phyloP scores from a whole-genome alignment of 345 rosid genomes.

The Bretschneidera sinensis region DNA sequence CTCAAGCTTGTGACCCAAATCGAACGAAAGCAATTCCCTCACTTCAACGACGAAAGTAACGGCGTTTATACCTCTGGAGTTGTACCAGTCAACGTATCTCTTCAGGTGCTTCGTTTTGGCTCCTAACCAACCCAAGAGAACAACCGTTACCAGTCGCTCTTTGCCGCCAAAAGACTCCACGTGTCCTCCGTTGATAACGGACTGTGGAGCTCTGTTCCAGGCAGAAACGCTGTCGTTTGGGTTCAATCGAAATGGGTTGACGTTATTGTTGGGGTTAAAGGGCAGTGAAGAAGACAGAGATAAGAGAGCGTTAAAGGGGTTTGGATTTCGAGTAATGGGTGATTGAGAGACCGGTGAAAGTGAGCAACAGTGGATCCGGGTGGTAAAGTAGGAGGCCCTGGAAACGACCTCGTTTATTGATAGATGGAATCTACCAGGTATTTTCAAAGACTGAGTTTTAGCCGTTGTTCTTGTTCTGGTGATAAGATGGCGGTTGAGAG shows the following conservation, averaged over 20 bases:
- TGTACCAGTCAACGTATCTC: constrained; percentile 85
- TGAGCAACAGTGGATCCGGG: constrained; percentile 23
- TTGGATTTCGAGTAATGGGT: constrained; percentile 20
- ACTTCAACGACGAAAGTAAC: constrained; percentile 63
- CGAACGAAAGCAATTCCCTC: constrained; percentile 52
- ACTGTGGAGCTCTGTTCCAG: constrained; percentile 48
- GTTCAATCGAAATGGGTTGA: constrained; percentile 26
- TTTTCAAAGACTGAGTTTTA: constrained; percentile 16
- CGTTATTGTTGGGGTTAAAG: constrained; percentile 16
- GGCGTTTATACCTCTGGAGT: constrained; percentile 69
- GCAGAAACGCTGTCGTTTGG: constrained; percentile 27
- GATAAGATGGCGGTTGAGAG: constrained; percentile 34
- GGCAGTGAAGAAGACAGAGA: constrained; percentile 27
- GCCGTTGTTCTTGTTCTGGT: constrained; percentile 7
- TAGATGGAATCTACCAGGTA: constrained; percentile 2
- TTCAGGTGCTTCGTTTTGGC: constrained; percentile 63
- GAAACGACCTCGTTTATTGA: constrained; percentile 14
- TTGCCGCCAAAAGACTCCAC: constrained; percentile 17
- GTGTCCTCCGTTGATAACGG: constrained; percentile 16
- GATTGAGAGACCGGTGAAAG: constrained; percentile 18
- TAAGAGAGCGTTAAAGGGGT: constrained; percentile 25
- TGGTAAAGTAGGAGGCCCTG: constrained; percentile 8
- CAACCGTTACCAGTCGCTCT: constrained; percentile 51
- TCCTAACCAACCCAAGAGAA: constrained; percentile 88
- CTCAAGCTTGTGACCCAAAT: constrained; percentile 52